phyloP scores from a whole-genome alignment of 371 early-diverging fungal species.

The Massospora cicadina region DNA sequence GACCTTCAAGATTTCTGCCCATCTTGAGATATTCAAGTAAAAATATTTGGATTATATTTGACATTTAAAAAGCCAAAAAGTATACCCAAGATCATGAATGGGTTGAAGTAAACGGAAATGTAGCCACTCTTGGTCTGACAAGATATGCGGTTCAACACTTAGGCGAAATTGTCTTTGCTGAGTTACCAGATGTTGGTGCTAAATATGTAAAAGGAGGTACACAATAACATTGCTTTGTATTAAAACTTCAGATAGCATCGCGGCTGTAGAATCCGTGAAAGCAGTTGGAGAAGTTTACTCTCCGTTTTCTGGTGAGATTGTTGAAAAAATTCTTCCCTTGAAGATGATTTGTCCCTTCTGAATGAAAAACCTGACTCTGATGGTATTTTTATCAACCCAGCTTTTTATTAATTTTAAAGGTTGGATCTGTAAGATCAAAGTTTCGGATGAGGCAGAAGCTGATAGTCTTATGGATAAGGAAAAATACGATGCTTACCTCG shows the following conservation, averaged over 20 bases:
- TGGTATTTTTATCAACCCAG: slow-evolving; percentile 27
- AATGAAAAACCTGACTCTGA: slow-evolving; percentile 56
- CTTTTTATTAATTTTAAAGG: slow-evolving; percentile 25
- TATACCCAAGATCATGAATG: slow-evolving; percentile 91
- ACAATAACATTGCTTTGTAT: slow-evolving; percentile 7
- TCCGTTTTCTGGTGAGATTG: slow-evolving; percentile 68
- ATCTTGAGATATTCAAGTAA: neutral
- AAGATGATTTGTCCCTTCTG: slow-evolving; percentile 49
- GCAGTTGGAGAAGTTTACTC: slow-evolving; percentile 86
- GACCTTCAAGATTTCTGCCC: neutral
- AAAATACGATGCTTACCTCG: slow-evolving; percentile 30
- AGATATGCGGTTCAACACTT: slow-evolving; percentile 78
- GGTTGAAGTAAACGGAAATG: slow-evolving; percentile 47
- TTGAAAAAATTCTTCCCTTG: slow-evolving; percentile 51
- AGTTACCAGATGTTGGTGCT: slow-evolving; percentile 44
- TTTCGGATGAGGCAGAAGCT: slow-evolving; percentile 43
- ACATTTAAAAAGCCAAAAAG: slow-evolving; percentile 14
- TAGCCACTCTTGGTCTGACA: slow-evolving; percentile 85
- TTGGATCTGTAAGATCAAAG: slow-evolving; percentile 85
- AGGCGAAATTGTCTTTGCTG: slow-evolving; percentile 91
- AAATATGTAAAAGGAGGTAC: slow-evolving; percentile 38
- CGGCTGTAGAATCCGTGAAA: slow-evolving; percentile 90
- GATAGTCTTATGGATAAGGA: slow-evolving; percentile 50
- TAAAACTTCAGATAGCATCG: slow-evolving; percentile 35
- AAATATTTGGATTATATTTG: neutral